phyloP scores from a whole-genome alignment of 768 basidiomycete species.

The Aureoboletus auriporus region DNA sequence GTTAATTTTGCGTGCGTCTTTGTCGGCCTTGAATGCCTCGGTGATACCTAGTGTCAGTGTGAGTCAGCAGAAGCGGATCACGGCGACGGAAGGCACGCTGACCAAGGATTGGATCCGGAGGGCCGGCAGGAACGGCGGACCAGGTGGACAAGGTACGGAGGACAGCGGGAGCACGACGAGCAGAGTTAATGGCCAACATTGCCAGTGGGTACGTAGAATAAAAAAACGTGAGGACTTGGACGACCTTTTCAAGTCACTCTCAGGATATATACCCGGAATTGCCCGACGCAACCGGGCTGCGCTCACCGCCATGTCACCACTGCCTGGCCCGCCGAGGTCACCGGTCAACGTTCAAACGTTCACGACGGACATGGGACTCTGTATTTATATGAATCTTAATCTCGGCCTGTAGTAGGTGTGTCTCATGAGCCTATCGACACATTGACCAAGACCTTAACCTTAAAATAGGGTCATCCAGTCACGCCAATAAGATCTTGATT shows the following conservation, averaged over 20 bases:
- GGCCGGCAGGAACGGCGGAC: slow-evolving; percentile 80
- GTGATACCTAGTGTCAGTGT: slow-evolving; percentile 60
- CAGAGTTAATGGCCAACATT: slow-evolving; percentile 42
- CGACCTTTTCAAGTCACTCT: background rate
- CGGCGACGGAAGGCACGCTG: slow-evolving; percentile 15
- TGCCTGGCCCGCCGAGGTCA: background rate
- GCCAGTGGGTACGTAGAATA: background rate
- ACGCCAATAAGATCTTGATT: slow-evolving; percentile 15
- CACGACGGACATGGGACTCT: background rate
- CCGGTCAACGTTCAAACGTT: background rate
- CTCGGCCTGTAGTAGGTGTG: too few relatives aligned
- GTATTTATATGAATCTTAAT: slow-evolving; percentile 1
- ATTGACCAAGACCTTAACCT: slow-evolving; percentile 26
- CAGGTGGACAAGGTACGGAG: slow-evolving; percentile 59
- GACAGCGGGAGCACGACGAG: slow-evolving; percentile 47
- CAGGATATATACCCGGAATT: slow-evolving; percentile 10
- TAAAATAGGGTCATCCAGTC: slow-evolving; percentile 7
- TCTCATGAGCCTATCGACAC: too few relatives aligned
- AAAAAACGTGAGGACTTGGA: background rate
- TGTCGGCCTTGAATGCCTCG: slow-evolving; percentile 97
- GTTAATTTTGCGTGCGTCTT: slow-evolving; percentile 90
- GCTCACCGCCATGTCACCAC: background rate
- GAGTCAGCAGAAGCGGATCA: background rate
- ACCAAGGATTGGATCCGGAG: slow-evolving; percentile 94
- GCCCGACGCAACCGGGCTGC: slow-evolving; percentile 3